These are phyloP conservation scores for Thamnidium elegans DNA, from an alignment of 192 early-diverging fungal species.

Conservation along the genomic window DNA sequence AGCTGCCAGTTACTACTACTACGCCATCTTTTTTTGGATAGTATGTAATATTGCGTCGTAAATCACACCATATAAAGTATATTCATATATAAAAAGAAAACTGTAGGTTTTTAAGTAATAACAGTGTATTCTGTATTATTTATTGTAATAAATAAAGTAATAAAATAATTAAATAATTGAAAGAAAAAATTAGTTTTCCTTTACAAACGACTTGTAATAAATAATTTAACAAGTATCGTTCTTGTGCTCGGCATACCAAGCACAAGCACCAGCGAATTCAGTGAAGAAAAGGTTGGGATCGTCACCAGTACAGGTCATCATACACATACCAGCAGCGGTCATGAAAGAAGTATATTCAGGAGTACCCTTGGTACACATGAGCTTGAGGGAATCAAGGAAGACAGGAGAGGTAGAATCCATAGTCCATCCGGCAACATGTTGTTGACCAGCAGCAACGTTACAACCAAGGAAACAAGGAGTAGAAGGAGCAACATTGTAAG, in stretches of 20 bases:
- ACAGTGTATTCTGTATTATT: too few relatives aligned
- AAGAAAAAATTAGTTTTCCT: not conserved
- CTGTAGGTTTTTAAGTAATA: too few relatives aligned
- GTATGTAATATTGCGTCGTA: too few relatives aligned
- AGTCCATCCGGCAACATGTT: constrained; percentile 11
- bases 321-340: constrained; percentile 27
- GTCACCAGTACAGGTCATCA: constrained; percentile 24
- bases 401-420: constrained; percentile 25
- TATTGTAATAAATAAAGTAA: too few relatives aligned
- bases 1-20: too few relatives aligned
- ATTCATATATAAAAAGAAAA: too few relatives aligned
- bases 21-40: too few relatives aligned
- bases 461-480: not conserved
- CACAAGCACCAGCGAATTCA: constrained; percentile 13
- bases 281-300: constrained; percentile 4
- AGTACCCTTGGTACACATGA: constrained; percentile 21
- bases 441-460: constrained; percentile 17
- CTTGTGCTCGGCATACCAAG: constrained; percentile 7
- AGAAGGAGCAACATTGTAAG: constrained; percentile 5
- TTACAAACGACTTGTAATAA: not conserved
- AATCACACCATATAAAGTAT: too few relatives aligned
- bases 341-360: constrained; percentile 28
- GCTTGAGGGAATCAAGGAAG: constrained; percentile 26
- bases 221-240: constrained; percentile 8
- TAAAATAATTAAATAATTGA: not conserved